phyloP scores from a whole-genome alignment of 2,329 filamentous ascomycete genomes.

The Sporothrix euskadiensis region DNA sequence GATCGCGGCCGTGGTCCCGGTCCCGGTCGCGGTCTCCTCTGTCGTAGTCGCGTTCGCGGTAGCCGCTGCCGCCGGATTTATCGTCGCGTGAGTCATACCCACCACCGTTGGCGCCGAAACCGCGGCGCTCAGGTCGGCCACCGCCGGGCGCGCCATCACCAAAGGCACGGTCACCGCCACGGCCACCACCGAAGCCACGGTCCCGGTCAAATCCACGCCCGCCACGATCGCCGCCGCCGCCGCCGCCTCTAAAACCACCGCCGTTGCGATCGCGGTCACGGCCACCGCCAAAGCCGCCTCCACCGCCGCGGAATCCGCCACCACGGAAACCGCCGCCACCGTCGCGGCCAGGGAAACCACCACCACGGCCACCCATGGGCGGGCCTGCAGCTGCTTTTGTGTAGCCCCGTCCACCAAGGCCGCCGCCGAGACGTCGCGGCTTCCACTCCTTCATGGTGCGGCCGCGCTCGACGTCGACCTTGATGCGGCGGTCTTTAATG shows the following conservation, averaged over 20 bases:
- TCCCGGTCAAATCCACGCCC: slow-evolving; percentile 37
- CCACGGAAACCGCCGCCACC: slow-evolving; percentile 52
- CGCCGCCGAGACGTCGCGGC: slow-evolving; percentile 86
- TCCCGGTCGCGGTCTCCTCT: slow-evolving; percentile 43
- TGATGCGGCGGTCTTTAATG: slow-evolving; percentile 87
- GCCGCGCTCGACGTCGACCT: slow-evolving; percentile 95
- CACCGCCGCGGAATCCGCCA: slow-evolving; percentile 43
- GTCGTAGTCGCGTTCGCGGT: slow-evolving; percentile 49
- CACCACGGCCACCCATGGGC: slow-evolving; percentile 61
- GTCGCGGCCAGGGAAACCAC: slow-evolving; percentile 56
- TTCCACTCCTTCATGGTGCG: slow-evolving; percentile 93
- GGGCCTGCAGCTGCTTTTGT: slow-evolving; percentile 73
- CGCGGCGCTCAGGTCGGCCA: slow-evolving; percentile 50
- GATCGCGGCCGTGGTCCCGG: slow-evolving; percentile 31
- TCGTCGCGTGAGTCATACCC: slow-evolving; percentile 52
- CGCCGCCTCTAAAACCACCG: slow-evolving; percentile 16
- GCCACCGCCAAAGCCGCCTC: slow-evolving; percentile 45
- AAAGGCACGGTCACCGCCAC: slow-evolving; percentile 47
- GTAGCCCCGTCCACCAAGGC: slow-evolving; percentile 88
- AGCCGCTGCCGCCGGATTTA: slow-evolving; percentile 48
- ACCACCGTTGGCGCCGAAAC: slow-evolving; percentile 47
- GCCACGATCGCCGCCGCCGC: slow-evolving; percentile 35
- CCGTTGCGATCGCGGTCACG: slow-evolving; percentile 48
- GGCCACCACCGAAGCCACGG: slow-evolving; percentile 52
- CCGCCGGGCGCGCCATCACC: slow-evolving; percentile 59